These are phyloP conservation scores for Colletotrichum ledebouriae DNA, from an alignment of 2,329 filamentous ascomycete genomes.

Conservation along the genomic window DNA sequence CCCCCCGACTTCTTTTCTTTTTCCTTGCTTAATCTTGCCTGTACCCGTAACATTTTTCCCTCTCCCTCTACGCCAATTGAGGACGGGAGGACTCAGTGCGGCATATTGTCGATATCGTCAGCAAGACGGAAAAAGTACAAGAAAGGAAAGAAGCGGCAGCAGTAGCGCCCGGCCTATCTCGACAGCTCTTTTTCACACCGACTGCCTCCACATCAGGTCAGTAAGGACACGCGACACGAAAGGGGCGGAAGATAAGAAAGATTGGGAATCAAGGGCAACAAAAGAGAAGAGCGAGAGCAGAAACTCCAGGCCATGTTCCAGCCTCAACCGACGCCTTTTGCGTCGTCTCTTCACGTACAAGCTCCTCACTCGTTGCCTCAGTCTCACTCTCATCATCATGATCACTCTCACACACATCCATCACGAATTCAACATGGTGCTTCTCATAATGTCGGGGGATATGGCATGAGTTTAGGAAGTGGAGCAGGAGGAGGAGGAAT, in stretches of 20 bases:
- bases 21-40: not conserved
- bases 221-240: not conserved
- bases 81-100: constrained; percentile 4
- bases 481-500: constrained; percentile 10
- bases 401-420: constrained; percentile 9
- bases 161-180: not conserved
- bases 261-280: not conserved
- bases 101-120: constrained; percentile 22
- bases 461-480: not conserved
- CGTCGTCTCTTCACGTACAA: constrained; percentile 55
- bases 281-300: constrained; percentile 10
- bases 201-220: not conserved
- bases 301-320: constrained; percentile 62
- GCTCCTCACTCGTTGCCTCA: constrained; percentile 16
- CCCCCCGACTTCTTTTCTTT: constrained; percentile 2
- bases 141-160: not conserved
- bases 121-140: not conserved
- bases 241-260: not conserved
- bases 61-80: constrained; percentile 8
- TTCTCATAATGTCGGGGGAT: constrained; percentile 13
- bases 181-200: not conserved
- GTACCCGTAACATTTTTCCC: not conserved
- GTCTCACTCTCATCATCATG: not conserved
- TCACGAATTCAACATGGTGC: not conserved
- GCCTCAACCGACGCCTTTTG: constrained; percentile 64